Evolutionary conservation across 306 rosid genomes (phyloP).

Genomic region (Fagus crenata): DNA sequence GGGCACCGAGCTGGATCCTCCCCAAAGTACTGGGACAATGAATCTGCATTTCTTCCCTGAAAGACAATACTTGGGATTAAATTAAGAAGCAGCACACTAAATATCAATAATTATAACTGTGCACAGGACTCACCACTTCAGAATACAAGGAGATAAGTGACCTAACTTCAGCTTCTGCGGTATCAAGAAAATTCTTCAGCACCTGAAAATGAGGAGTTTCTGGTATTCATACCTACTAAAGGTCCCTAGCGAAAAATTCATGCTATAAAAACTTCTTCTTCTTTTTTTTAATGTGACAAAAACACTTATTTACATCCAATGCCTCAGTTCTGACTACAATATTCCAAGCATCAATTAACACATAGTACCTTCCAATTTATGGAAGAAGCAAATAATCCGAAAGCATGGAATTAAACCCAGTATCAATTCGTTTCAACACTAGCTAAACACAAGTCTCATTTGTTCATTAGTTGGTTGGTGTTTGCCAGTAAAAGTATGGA

Average conservation of each 20-base stretch:
- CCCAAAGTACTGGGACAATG: slow-evolving; percentile 93
- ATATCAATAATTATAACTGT: slow-evolving; percentile 17
- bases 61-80: slow-evolving; percentile 35
- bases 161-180: slow-evolving; percentile 98
- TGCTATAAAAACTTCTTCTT: background rate
- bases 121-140: slow-evolving; percentile 75
- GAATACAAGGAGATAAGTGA: slow-evolving; percentile 85
- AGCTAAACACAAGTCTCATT: background rate
- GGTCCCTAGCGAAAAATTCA: background rate
- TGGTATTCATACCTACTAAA: background rate
- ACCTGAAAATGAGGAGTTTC: slow-evolving; percentile 56
- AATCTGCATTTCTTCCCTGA: slow-evolving; percentile 97
- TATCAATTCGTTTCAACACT: background rate
- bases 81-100: slow-evolving; percentile 24
- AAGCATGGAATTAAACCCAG: background rate
- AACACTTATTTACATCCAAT: background rate
- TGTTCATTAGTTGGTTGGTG: background rate
- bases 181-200: slow-evolving; percentile 79
- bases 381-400: background rate
- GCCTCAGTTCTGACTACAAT: background rate
- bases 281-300: background rate
- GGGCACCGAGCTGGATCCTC: slow-evolving; percentile 99
- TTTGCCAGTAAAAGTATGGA: background rate
- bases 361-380: slow-evolving; percentile 6
- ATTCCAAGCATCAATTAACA: background rate